These are phyloP conservation scores for Ilyonectria destructans DNA, from an alignment of 2,329 filamentous ascomycete species.

Conservation along the genomic window DNA sequence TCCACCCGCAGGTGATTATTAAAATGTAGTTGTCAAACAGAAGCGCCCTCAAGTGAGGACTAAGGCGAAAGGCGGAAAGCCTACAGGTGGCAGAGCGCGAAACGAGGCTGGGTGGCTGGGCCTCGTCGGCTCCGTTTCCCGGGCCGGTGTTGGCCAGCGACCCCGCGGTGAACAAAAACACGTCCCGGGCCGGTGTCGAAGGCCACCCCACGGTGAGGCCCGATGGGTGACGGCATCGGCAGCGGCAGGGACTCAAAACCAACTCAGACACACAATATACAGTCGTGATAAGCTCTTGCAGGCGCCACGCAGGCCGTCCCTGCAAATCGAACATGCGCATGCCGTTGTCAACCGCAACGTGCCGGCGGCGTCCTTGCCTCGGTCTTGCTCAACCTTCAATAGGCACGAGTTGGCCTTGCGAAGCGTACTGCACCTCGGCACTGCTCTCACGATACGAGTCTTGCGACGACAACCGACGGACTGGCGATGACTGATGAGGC, in stretches of 20 bases:
- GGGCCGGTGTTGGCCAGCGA: constrained; percentile 32
- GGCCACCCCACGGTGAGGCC: constrained; percentile 27
- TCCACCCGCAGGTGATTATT: constrained; percentile 41
- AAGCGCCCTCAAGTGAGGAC: constrained; percentile 29
- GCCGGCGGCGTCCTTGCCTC: constrained; percentile 12
- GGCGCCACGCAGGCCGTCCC: constrained; percentile 23
- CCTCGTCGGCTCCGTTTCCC: constrained; percentile 32
- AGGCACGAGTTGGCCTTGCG: constrained; percentile 51
- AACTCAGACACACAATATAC: constrained; percentile 20
- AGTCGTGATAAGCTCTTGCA: constrained; percentile 34
- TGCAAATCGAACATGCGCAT: constrained; percentile 15
- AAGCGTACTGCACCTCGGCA: constrained; percentile 48
- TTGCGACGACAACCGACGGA: constrained; percentile 52
- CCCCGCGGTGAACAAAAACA: constrained; percentile 28
- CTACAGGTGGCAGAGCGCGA: constrained; percentile 23
- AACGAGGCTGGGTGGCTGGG: constrained; percentile 21
- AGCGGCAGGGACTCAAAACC: constrained; percentile 29
- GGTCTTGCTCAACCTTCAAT: constrained; percentile 49
- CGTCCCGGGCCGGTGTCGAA: constrained; percentile 31
- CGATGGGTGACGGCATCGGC: constrained; percentile 19
- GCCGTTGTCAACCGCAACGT: constrained; percentile 24
- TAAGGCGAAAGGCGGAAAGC: constrained; percentile 22
- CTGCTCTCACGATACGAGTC: constrained; percentile 41
- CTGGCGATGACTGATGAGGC: constrained; percentile 58
- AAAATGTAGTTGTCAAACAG: constrained; percentile 38